Percentiles rank a stretch among this genome's conserved stretches.
Conservation (phyloP, 805 yeast species). For the Hanseniaspora opuntiae region DNA sequence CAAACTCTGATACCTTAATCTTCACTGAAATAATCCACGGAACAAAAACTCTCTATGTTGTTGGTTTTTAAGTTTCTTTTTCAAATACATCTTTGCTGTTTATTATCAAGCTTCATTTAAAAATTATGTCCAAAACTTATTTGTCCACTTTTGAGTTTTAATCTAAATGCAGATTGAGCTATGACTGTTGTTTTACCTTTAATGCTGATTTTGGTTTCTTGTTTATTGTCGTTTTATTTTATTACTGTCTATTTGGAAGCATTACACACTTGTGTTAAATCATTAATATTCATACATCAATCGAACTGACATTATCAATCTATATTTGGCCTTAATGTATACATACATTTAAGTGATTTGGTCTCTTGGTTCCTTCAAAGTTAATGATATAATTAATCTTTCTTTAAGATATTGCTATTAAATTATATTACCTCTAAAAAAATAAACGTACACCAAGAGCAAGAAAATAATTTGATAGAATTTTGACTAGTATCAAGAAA, state of each 20-base stretch:
- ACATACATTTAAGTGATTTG: conserved; percentile 8
- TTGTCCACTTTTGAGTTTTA: not conserved
- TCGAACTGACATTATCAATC: not conserved
- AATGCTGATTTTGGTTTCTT: not conserved
- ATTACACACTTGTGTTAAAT: not conserved
- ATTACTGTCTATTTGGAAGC: not conserved
- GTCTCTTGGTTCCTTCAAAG: conserved; percentile 1
- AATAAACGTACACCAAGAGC: too few species aligned
- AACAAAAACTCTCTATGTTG: too few species aligned
- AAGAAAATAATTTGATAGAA: too few species aligned
- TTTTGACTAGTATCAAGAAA: too few species aligned
- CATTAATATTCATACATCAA: not conserved
- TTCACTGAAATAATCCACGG: too few species aligned
- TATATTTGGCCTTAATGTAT: not conserved
- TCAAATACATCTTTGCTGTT: too few species aligned
- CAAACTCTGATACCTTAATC: too few species aligned
- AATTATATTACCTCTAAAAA: too few species aligned
- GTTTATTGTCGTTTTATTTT: not conserved
- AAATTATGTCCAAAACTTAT: not conserved
- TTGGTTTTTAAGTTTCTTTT: too few species aligned
- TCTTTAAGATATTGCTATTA: too few species aligned
- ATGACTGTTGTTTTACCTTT: not conserved
- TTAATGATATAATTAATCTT: too few species aligned
- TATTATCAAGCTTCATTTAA: too few species aligned
- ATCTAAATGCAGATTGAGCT: not conserved